Evolutionary conservation across 164 flowering plant genomes (phyloP), one percentile per base, ranked within the genome.

Genomic region (Santalum album): DNA sequence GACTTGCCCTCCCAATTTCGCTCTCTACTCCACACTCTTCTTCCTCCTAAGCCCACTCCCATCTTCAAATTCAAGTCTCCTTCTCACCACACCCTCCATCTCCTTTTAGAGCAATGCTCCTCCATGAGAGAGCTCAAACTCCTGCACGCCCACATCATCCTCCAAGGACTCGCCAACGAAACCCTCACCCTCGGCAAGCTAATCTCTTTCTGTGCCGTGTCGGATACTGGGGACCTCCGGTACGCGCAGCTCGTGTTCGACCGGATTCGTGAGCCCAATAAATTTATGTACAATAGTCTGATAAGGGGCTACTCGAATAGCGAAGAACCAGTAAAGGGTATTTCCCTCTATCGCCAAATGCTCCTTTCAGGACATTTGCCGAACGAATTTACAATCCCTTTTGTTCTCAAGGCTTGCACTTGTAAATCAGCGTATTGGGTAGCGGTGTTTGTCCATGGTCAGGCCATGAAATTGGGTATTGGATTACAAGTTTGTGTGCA

Each of bases 381-480:
- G 4, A 72, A 79, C 39, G 67, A 73, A 15, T 82, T 71, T 29
- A 82, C 84, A 7, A 63, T 79, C 12, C 82, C 82, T n/a, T 82
- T 75, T 61, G 75, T 79, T 24, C 74, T 82, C 34, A 75, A 74
- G 59, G 73, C 72, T 10, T 79, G 83, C 59, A 68, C 78, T 19
- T 14, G n/a, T 18, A 40, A 39, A 44, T 56, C 25, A 7, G 59
- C 55, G 14, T 69, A 58, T 47, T 35, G 45, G 56, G 74, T 69
- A 19, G 72, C 65, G 11, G 20, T 60, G 12, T 25, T 46, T 40
- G 65, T 78, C 48, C 88, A 79, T 58, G 63, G 57, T 21, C 72
- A 67, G 25, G 68, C 64, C 9, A 21, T 74, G 26, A 78, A 72
- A 45, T n/a, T 69, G 12, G 85, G 81, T 12, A 51, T 66, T 40